Evolutionary conservation across 2,329 filamentous ascomycete genomes (phyloP).

Genomic region (Talaromyces funiculosus): DNA sequence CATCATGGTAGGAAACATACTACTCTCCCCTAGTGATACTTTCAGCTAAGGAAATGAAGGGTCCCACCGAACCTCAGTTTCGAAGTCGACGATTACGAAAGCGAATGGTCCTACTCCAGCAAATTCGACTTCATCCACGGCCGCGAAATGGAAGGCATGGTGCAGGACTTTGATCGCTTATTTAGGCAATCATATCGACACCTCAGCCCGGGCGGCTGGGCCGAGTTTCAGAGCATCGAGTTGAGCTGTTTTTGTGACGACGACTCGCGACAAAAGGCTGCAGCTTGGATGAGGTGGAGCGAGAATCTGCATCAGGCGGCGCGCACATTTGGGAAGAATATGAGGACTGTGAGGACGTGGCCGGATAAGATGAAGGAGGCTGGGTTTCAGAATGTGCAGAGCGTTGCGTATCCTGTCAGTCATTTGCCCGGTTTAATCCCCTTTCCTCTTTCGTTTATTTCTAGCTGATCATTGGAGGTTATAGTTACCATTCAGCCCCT

Average conservation of each 20-base stretch:
- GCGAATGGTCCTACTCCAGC: slow-evolving; percentile 20
- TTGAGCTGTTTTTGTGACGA: slow-evolving; percentile 18
- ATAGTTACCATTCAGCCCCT: slow-evolving; percentile 20
- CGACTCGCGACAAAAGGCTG: slow-evolving; percentile 14
- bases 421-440: not conserved
- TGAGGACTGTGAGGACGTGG: slow-evolving; percentile 17
- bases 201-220: slow-evolving; percentile 21
- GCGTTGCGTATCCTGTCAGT: slow-evolving; percentile 20
- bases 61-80: slow-evolving; percentile 25
- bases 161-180: slow-evolving; percentile 21
- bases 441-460: not conserved
- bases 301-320: slow-evolving; percentile 19
- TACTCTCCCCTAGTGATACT: not conserved
- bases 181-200: slow-evolving; percentile 17
- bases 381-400: slow-evolving; percentile 25
- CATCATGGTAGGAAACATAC: slow-evolving; percentile 15
- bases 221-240: slow-evolving; percentile 17
- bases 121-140: slow-evolving; percentile 24
- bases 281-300: slow-evolving; percentile 16
- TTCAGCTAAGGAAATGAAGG: slow-evolving; percentile 1
- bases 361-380: slow-evolving; percentile 21
- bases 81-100: slow-evolving; percentile 23
- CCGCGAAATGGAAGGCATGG: slow-evolving; percentile 20
- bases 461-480: not conserved
- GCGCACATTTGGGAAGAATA: slow-evolving; percentile 20